Evolutionary conservation across 805 yeast species (phyloP).

Genomic region (Wickerhamiella dianesei): DNA sequence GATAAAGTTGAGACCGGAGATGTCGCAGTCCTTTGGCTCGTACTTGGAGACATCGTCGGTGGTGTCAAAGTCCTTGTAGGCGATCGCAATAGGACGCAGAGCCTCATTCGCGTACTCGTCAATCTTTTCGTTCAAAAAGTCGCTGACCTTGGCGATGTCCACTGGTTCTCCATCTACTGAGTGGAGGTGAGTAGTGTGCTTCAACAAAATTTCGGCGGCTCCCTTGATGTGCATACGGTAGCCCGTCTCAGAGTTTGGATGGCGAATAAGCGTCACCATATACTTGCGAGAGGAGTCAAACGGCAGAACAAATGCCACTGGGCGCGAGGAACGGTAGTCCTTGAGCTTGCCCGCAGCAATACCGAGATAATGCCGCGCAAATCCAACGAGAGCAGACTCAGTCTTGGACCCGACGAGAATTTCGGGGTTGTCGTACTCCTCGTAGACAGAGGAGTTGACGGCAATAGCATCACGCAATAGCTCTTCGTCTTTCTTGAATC

Average conservation of each 20-base stretch:
- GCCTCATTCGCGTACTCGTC: constrained; percentile 62
- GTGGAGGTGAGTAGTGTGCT: constrained; percentile 26
- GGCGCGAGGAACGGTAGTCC: constrained; percentile 30
- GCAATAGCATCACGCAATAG: constrained; percentile 44
- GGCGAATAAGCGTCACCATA: constrained; percentile 62
- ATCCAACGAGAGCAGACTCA: constrained; percentile 69
- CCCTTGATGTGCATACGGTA: constrained; percentile 72
- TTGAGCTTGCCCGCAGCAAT: constrained; percentile 33
- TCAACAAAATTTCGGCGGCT: constrained; percentile 79
- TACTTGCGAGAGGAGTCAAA: constrained; percentile 89
- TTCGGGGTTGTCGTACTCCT: constrained; percentile 33
- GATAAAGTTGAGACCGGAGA: constrained; percentile 38
- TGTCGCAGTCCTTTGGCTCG: constrained; percentile 16
- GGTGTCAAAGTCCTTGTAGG: constrained; percentile 48
- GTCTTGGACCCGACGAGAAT: constrained; percentile 86
- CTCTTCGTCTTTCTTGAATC: not conserved
- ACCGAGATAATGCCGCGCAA: constrained; percentile 48
- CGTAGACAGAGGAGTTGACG: constrained; percentile 84
- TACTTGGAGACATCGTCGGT: constrained; percentile 5
- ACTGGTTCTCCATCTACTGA: not conserved
- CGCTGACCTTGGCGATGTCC: constrained; percentile 19
- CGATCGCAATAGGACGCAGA: constrained; percentile 77
- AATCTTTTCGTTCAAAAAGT: constrained; percentile 31
- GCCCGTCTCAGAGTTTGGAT: constrained; percentile 7
- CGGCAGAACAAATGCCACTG: constrained; percentile 61